A percentile compares a stretch with the other conserved stretches of the same genome.
These are phyloP conservation scores for Anacardium occidentale DNA, from an alignment of 345 rosid genomes.

Conservation along the genomic window DNA sequence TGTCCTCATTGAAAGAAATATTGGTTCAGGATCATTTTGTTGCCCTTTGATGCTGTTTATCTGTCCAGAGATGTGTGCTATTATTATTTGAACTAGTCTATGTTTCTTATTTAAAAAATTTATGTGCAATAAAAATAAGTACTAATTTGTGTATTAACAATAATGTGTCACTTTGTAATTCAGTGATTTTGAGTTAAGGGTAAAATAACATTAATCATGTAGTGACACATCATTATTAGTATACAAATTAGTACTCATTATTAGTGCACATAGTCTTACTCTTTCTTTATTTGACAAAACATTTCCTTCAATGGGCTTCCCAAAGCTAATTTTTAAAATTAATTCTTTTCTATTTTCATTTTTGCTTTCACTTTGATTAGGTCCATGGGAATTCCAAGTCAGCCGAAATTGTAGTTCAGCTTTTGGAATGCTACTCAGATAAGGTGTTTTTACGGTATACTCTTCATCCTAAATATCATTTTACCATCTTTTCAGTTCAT, in stretches of 20 bases:
- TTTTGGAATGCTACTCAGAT: constrained; percentile 68
- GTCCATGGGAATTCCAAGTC: constrained; percentile 54
- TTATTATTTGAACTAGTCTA: constrained; percentile 7
- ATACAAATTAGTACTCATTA: no score
- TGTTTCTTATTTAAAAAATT: neutral
- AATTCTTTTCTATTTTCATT: neutral
- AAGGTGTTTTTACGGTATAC: constrained; percentile 78
- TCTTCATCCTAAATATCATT: constrained; percentile 23
- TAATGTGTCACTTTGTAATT: no score
- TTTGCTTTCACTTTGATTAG: constrained; percentile 37
- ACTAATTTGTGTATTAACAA: no score
- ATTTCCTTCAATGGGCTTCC: neutral
- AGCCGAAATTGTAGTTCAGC: constrained; percentile 45
- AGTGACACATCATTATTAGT: no score
- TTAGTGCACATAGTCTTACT: no score
- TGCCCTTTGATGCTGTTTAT: neutral
- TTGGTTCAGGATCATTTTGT: constrained; percentile 6
- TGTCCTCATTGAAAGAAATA: constrained; percentile 15
- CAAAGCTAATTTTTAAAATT: neutral
- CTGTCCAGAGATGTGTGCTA: neutral
- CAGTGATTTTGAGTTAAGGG: no score
- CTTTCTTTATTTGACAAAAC: neutral
- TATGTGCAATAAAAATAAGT: no score
- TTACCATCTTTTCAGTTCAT: constrained; percentile 13
- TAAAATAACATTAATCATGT: no score